Conservation (phyloP, 179 eudicot species). For the Spergularia azorica region DNA sequence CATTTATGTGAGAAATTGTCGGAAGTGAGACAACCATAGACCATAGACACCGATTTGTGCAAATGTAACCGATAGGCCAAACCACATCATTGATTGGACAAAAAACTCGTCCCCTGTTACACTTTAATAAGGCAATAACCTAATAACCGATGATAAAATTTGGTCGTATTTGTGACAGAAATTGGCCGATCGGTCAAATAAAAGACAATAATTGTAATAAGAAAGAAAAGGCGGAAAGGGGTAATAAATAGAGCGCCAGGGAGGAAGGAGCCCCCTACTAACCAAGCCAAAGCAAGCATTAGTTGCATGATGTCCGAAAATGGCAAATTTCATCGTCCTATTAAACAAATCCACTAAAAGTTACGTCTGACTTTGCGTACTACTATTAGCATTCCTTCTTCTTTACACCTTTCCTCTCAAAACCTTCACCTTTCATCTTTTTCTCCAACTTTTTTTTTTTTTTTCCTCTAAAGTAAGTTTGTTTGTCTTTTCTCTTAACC, state of each 20-base stretch:
- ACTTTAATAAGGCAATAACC: too few relatives aligned
- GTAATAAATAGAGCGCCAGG: not conserved
- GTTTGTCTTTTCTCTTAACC: not conserved
- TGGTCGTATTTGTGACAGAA: too few relatives aligned
- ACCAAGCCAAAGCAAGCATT: not conserved
- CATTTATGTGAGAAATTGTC: too few relatives aligned
- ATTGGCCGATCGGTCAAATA: too few relatives aligned
- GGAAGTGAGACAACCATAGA: too few relatives aligned
- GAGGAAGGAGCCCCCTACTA: not conserved
- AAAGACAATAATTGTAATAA: too few relatives aligned
- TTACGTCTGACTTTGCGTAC: not conserved
- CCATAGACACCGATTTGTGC: too few relatives aligned
- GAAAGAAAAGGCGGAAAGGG: too few relatives aligned
- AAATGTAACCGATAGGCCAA: too few relatives aligned
- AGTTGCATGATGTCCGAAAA: constrained; percentile 11
- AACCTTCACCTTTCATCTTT: not conserved
- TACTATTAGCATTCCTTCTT: constrained; percentile 3
- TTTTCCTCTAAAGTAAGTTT: not conserved
- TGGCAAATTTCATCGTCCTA: constrained; percentile 17
- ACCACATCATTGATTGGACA: too few relatives aligned
- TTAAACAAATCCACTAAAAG: constrained; percentile 3
- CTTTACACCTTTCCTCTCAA: not conserved
- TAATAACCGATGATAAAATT: too few relatives aligned
- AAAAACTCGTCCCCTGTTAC: too few relatives aligned
- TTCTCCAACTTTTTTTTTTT: not conserved